Evolutionary conservation across 2,329 filamentous ascomycete species (phyloP), one percentile per base, ranked within the genome.

Genomic region (Stemphylium lycopersici): DNA sequence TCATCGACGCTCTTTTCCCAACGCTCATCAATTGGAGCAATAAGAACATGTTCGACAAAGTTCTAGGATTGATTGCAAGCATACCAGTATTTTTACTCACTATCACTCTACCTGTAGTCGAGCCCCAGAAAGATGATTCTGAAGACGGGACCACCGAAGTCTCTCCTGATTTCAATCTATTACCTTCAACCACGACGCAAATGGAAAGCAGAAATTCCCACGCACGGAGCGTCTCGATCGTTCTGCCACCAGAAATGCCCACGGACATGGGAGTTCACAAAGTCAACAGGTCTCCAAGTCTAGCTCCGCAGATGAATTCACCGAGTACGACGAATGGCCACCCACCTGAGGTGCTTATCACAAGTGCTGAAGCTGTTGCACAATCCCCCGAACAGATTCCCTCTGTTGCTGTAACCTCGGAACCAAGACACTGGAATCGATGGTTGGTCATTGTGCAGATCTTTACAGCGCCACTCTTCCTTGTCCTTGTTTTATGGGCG

Each of bases 31-130:
- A 84, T 22, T 99, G 93, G 91, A 80, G 76, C 38, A 85, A 89
- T 24, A 98, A 97, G 76, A 86, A 81, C n/a, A 75, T 89, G n/a
- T 91, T 88, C 86, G 93, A 93, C 66, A 92, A 90, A 68, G 77
- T 92, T 39, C 78, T 97, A 42, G 93, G 91, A 37, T 67, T 95
- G 10, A 82, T 96, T 33, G 93, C 93, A 6, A 88, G 91, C n/a
- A 90, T 93, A 1, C 96, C 90, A 65, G 91, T 99, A 33, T 90
- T 99, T 58, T 78, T 98, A 2, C 81, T 99, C 3, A 93, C 93
- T 0, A 86, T 95, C 41, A 99, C 95, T 0, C 76, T 99, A 4
- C 95, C 96, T 0, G 92, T 99, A 0, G 90, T 96, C 5, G 93
- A 98, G 66, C 84, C 84, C 1, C 81, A 84, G 16, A 80, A 76